These are phyloP conservation scores for Boletus sp. DNA, from an alignment of 768 basidiomycete species.

Conservation along the genomic window DNA sequence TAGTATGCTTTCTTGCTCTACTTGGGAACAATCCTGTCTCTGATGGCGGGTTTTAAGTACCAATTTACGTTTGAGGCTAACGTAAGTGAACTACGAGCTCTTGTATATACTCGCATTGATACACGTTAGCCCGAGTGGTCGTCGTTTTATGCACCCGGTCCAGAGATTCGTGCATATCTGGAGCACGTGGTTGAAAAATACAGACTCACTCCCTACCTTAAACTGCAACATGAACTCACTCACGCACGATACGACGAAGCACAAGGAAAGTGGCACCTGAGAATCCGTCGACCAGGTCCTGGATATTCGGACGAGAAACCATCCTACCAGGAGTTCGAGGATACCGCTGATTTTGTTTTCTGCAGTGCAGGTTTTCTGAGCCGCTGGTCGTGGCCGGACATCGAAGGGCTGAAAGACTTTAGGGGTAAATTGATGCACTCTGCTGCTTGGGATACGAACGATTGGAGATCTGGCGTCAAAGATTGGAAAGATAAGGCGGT, in stretches of 20 bases:
- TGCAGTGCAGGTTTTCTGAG: constrained; percentile 53
- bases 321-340: constrained; percentile 46
- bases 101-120: background rate
- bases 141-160: constrained; percentile 55
- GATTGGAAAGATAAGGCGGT: constrained; percentile 53
- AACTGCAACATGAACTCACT: constrained; percentile 53
- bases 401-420: constrained; percentile 54
- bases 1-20: constrained; percentile 34
- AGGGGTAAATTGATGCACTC: constrained; percentile 60
- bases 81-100: constrained; percentile 25
- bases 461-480: constrained; percentile 46
- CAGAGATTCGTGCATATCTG: constrained; percentile 58
- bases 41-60: constrained; percentile 42
- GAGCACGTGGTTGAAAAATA: constrained; percentile 56
- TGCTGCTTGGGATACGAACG: constrained; percentile 54
- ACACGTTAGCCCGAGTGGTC: constrained; percentile 55
- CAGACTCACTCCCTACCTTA: constrained; percentile 51
- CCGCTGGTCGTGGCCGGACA: constrained; percentile 68
- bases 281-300: constrained; percentile 36
- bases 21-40: background rate
- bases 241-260: constrained; percentile 50
- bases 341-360: constrained; percentile 56
- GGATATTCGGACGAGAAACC: constrained; percentile 14
- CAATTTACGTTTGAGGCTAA: constrained; percentile 59
- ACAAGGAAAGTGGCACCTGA: constrained; percentile 56